These are phyloP conservation scores for Thermomyces lanuginosus DNA, from an alignment of 2,329 filamentous ascomycete genomes.

Conservation along the genomic window DNA sequence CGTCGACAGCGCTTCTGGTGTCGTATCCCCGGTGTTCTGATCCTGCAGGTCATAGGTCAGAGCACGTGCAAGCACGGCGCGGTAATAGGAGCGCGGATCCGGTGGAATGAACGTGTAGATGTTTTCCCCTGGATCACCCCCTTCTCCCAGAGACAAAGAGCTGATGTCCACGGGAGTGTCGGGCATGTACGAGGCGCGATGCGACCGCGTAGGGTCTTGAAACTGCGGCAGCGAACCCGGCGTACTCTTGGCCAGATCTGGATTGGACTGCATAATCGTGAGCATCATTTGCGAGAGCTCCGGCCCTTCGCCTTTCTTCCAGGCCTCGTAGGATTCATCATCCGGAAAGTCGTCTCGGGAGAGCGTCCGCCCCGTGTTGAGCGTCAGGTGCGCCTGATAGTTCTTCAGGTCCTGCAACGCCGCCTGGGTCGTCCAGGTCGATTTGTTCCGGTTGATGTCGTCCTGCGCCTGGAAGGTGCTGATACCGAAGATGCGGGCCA, in stretches of 20 bases:
- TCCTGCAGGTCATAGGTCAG: constrained; percentile 46
- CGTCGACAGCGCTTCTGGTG: constrained; percentile 32
- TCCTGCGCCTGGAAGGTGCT: constrained; percentile 64
- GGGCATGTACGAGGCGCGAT: constrained; percentile 37
- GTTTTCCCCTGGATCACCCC: constrained; percentile 29
- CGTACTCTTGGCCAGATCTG: constrained; percentile 65
- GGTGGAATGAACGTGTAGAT: constrained; percentile 80
- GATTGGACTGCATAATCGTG: constrained; percentile 71
- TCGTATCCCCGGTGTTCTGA: constrained; percentile 34
- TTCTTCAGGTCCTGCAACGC: constrained; percentile 82
- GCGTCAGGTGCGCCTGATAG: constrained; percentile 76
- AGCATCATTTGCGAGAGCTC: constrained; percentile 89
- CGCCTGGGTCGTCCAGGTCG: constrained; percentile 77
- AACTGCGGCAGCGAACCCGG: constrained; percentile 44
- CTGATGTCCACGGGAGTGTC: constrained; percentile 49
- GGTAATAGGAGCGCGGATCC: constrained; percentile 69
- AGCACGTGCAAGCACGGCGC: constrained; percentile 62
- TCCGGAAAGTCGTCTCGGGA: constrained; percentile 75
- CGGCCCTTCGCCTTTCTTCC: constrained; percentile 78
- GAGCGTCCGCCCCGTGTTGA: constrained; percentile 60
- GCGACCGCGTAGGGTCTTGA: constrained; percentile 27
- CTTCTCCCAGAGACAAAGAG: constrained; percentile 44
- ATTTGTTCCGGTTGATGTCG: constrained; percentile 69
- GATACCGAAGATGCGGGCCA: constrained; percentile 72
- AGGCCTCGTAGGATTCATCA: constrained; percentile 72